Base-by-base conservation (phyloP, 768 basidiomycete species). In the Amanita fuliginea region DNA sequence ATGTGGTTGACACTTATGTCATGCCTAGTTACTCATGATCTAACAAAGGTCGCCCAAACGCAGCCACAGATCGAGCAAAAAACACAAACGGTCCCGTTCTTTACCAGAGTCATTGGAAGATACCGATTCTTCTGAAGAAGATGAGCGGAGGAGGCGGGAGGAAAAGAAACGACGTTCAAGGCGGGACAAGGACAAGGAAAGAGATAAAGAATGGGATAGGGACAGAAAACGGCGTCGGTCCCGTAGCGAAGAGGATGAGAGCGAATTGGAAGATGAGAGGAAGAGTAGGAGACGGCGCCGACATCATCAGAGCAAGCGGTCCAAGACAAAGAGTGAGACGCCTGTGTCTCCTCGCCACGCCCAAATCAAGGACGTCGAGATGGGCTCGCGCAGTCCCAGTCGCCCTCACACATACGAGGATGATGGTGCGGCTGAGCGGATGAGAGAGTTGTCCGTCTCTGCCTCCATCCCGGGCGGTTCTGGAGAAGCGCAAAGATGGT, bases 131-230 rank as follows among this genome's bases (percentile, higher is more conserved):
- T 83, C 85, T 33, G 78, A 83, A 51, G 74, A 78, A 10, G 71
- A 77, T 9, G 72, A 75, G 11, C 70, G 76, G 33, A 73, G 69
- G 47, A 73, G 80, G 56, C 72, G 72, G 44, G 84, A 80, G 55
- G 80, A 83, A n/a, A 49, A 43, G 24, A 49, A 49, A 49, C 48
- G 40, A 11, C 41, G 30, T 57, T 74, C 71, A 49, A 83, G 78
- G 57, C 67, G 69, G 56, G 62, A 62, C 54, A 68, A 60, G 58
- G 67, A 67, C 54, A 64, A 59, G 60, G 62, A 62, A 55, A 57
- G 61, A 53, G 64, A 59, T 10, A 30, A 30, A 30, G 30, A 30
- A 30, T 30, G 10, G 30, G 46, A 51, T 73, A 58, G 35, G 8
- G 35, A 66, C 54, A 64, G 59, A 51, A 74, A 58, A 59, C 63